phyloP scores from a whole-genome alignment of 192 early-diverging fungal species.

The Coemansia sp. region DNA sequence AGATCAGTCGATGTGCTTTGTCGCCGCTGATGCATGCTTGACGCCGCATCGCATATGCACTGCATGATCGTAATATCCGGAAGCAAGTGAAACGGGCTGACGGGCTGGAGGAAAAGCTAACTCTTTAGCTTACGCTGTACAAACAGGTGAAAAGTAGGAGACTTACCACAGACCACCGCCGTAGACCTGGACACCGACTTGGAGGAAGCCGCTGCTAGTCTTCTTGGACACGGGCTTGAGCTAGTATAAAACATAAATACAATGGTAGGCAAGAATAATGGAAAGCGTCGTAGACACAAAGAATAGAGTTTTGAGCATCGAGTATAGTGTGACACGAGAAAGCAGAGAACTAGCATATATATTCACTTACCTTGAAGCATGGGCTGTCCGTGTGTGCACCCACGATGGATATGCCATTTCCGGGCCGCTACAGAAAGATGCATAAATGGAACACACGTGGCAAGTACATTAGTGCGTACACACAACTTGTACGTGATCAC shows the following conservation, averaged over 20 bases:
- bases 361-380: conserved; percentile 69
- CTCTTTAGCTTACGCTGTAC: background rate
- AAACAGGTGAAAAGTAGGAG: background rate
- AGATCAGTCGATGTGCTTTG: background rate
- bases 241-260: conserved; percentile 36
- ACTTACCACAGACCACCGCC: conserved; percentile 93
- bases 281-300: too few species aligned
- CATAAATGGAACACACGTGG: conserved; percentile 7
- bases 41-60: conserved; percentile 1
- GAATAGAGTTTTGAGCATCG: conserved; percentile 6
- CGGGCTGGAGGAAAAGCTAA: conserved; percentile 1
- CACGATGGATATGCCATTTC: conserved; percentile 88
- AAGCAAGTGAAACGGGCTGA: background rate
- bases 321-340: conserved; percentile 9
- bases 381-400: conserved; percentile 98
- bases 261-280: background rate
- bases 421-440: conserved; percentile 59
- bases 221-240: conserved; percentile 97
- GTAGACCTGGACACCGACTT: conserved; percentile 91
- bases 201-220: conserved; percentile 80
- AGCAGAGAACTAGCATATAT: background rate
- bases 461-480: background rate
- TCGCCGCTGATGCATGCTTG: conserved; percentile 1
- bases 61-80: background rate
- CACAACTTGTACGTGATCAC: background rate